phyloP scores from a whole-genome alignment of 495 filamentous ascomycete species.

The Penicillium taxi region DNA sequence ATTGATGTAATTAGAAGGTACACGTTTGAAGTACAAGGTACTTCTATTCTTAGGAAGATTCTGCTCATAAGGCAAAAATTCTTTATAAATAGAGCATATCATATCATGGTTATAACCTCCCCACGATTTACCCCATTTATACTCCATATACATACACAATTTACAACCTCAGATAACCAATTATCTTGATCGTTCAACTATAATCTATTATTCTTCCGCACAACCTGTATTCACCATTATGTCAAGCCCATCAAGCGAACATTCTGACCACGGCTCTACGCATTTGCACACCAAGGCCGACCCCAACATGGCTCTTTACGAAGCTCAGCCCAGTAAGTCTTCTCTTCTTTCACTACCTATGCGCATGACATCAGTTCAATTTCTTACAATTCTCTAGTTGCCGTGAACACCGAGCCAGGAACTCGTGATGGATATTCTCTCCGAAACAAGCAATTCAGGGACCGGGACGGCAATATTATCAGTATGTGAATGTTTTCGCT shows the following conservation, averaged over 20 bases:
- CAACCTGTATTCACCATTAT: conserved; percentile 8
- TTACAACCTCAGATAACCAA: no score
- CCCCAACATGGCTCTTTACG: conserved; percentile 76
- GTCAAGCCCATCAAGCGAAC: conserved; percentile 23
- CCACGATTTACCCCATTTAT: neutral
- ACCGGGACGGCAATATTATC: conserved; percentile 74
- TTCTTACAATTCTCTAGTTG: conserved; percentile 10
- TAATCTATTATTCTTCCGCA: neutral
- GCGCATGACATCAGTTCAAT: neutral
- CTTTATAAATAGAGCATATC: neutral
- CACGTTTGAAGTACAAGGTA: neutral
- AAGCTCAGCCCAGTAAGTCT: conserved; percentile 73
- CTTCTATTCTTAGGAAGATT: conserved; percentile 16
- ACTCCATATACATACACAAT: neutral
- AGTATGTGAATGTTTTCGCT: conserved; percentile 42
- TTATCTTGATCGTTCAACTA: neutral
- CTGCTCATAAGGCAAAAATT: neutral
- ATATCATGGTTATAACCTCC: neutral
- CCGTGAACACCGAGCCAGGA: conserved; percentile 13
- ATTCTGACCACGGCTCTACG: conserved; percentile 21
- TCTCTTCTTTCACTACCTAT: neutral
- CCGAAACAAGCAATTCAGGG: conserved; percentile 66
- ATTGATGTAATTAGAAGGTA: conserved; percentile 5
- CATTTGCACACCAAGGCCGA: conserved; percentile 63
- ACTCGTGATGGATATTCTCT: conserved; percentile 47